A percentile compares a stretch with the other conserved stretches of the same genome.
phyloP scores from a whole-genome alignment of 108 stramenopile genomes.

The Cyclotella baltica region DNA sequence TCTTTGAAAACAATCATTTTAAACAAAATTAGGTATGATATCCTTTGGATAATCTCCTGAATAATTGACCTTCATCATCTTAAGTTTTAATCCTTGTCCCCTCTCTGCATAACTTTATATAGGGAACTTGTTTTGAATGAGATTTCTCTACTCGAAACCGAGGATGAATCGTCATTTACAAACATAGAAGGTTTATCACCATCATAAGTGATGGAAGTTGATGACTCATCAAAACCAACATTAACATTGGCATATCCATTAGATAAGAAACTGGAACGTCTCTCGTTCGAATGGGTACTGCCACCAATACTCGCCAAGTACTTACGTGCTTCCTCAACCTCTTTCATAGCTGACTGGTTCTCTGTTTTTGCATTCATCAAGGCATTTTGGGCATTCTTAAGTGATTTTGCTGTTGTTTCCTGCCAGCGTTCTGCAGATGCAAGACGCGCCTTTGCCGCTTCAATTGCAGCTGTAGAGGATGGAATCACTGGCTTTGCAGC shows the following conservation, averaged over 20 bases:
- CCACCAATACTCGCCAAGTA: slow-evolving; percentile 1
- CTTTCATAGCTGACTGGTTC: not conserved
- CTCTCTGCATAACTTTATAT: too few species aligned
- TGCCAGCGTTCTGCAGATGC: slow-evolving; percentile 4
- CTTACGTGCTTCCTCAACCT: slow-evolving; percentile 2
- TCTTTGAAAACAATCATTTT: too few species aligned
- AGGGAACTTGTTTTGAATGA: too few species aligned
- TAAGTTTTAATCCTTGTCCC: too few species aligned
- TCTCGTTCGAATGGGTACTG: not conserved
- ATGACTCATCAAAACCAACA: not conserved
- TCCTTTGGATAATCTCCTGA: too few species aligned
- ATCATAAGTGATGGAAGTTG: not conserved
- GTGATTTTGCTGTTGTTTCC: not conserved
- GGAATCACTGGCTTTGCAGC: not conserved
- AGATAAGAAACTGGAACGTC: not conserved
- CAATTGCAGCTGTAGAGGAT: not conserved
- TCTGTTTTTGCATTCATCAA: slow-evolving; percentile 6
- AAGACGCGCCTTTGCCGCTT: not conserved
- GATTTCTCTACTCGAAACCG: not conserved
- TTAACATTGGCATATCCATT: not conserved
- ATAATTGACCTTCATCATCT: too few species aligned
- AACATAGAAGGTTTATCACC: not conserved
- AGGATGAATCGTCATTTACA: not conserved
- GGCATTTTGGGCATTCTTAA: slow-evolving; percentile 2
- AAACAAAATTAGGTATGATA: too few species aligned